Conservation (phyloP, 208 protist genomes). For the Herpetomonas tarakana region DNA sequence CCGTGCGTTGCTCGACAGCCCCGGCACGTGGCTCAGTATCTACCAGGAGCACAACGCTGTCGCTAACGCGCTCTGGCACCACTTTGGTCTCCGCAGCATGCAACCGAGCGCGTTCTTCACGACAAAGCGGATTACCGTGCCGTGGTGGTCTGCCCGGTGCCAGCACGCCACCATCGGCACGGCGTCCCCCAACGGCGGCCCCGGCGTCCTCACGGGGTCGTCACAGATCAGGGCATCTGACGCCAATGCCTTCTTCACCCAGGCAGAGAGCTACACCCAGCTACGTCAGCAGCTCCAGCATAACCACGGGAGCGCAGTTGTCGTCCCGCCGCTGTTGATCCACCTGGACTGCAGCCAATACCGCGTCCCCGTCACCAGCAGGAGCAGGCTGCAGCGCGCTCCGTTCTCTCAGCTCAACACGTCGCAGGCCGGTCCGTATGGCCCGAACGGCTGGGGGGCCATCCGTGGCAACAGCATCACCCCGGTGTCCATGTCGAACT, state of each 20-base stretch:
- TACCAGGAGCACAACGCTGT: slow-evolving; percentile 44
- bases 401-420: slow-evolving; percentile 13
- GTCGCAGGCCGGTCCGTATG: not conserved
- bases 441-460: too few relatives aligned
- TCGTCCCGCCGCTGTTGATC: slow-evolving; percentile 35
- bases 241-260: not conserved
- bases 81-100: slow-evolving; percentile 46
- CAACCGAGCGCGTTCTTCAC: slow-evolving; percentile 39
- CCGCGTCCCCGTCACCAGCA: slow-evolving; percentile 21
- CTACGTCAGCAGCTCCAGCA: not conserved
- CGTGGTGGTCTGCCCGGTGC: slow-evolving; percentile 39
- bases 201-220: not conserved
- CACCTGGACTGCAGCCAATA: slow-evolving; percentile 56
- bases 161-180: slow-evolving; percentile 20
- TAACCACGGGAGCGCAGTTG: not conserved
- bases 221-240: not conserved
- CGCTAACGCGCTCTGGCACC: slow-evolving; percentile 41
- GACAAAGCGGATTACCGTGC: slow-evolving; percentile 47
- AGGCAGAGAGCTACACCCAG: slow-evolving; percentile 5
- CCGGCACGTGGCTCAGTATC: slow-evolving; percentile 43
- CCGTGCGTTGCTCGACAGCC: slow-evolving; percentile 34
- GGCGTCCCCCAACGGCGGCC: not conserved
- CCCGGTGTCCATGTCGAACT: not conserved
- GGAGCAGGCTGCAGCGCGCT: slow-evolving; percentile 8
- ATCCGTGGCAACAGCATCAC: not conserved